These are phyloP conservation scores for Singerocomus inundabilis DNA, from an alignment of 1,284 basidiomycete genomes.

Conservation along the genomic window DNA sequence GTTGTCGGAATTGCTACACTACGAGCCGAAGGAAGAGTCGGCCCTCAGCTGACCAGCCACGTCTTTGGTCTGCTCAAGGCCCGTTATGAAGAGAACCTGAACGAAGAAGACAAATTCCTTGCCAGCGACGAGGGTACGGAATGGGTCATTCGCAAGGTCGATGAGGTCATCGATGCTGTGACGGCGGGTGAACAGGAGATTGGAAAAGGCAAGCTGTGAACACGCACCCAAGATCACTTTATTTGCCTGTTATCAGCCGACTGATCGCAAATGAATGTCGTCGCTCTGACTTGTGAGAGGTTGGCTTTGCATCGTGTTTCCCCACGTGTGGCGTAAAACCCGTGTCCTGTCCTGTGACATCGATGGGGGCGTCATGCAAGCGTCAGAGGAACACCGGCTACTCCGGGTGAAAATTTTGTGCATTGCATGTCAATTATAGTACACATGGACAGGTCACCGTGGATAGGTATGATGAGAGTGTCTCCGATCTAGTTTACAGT, in stretches of 20 bases:
- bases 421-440: slow-evolving; percentile 33
- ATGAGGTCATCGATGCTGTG: slow-evolving; percentile 74
- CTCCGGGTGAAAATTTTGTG: slow-evolving; percentile 23
- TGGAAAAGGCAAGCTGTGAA: slow-evolving; percentile 61
- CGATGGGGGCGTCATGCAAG: slow-evolving; percentile 14
- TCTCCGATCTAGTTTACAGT: slow-evolving; percentile 35
- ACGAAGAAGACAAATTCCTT: slow-evolving; percentile 82
- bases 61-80: slow-evolving; percentile 93
- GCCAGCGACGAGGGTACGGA: slow-evolving; percentile 86
- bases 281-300: slow-evolving; percentile 18
- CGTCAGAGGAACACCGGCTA: slow-evolving; percentile 19
- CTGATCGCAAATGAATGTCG: slow-evolving; percentile 28
- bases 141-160: slow-evolving; percentile 89
- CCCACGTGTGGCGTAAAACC: slow-evolving; percentile 35
- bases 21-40: slow-evolving; percentile 85
- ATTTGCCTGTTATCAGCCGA: slow-evolving; percentile 32
- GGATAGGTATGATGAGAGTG: slow-evolving; percentile 33
- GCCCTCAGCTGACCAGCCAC: slow-evolving; percentile 89
- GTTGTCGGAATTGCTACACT: slow-evolving; percentile 91
- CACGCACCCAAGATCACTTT: slow-evolving; percentile 21
- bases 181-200: slow-evolving; percentile 45
- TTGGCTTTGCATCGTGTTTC: slow-evolving; percentile 33
- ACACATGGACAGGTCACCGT: slow-evolving; percentile 33
- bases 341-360: slow-evolving; percentile 27
- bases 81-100: slow-evolving; percentile 55